Base-by-base conservation (phyloP, 164 flowering plant genomes). In the Cinnamomum chago region DNA sequence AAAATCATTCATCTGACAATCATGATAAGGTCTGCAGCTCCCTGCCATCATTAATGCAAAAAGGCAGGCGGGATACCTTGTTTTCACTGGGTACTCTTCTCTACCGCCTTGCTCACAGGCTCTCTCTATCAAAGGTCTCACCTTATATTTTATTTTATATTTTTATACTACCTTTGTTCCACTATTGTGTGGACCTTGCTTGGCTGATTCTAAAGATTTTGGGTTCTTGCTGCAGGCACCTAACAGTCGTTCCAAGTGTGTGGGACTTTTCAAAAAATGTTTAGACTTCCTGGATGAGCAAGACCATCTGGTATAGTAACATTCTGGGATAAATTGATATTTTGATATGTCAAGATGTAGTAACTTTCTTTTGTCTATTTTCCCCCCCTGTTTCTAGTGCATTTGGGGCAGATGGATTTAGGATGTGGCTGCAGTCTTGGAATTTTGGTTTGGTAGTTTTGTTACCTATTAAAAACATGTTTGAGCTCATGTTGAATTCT, bases 71-170 rank as follows among this genome's bases (percentile, higher is more conserved):
- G 73, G 97, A 92, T 77, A 83, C 96, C 50, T 80, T 92, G 72
- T 88, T 86, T 79, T 89, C 96, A 9, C 77, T 95, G 75, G 98
- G 98, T 71, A 90, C 88, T 71, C 94, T 95, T 62, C 83, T 95
- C 65, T 95, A 90, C 76, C 91, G 98, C 22, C 86, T 92, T 79
- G 98, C 94, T 70, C 99, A 95, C 70, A 88, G 97, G 79, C 92
- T 95, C 73, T 92, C 97, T 47, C 90, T 95, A 71, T 92, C 98
- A 64, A 79, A 88, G 99, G 98, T 95, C 71, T 50, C 77, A 60
- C 74, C 58, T 17, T 24, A 9, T 23, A 13, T 17, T 24, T 33
- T 33, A 7, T 69, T 23, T 35, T 47, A 69, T 20, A 55, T n/a
- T 25, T 58, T 22, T 73, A 20, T 17, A 9, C 35, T 4, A 64